These are phyloP conservation scores for Eragrostis curvula DNA, from an alignment of 176 grass and related monocot genomes.

Conservation along the genomic window DNA sequence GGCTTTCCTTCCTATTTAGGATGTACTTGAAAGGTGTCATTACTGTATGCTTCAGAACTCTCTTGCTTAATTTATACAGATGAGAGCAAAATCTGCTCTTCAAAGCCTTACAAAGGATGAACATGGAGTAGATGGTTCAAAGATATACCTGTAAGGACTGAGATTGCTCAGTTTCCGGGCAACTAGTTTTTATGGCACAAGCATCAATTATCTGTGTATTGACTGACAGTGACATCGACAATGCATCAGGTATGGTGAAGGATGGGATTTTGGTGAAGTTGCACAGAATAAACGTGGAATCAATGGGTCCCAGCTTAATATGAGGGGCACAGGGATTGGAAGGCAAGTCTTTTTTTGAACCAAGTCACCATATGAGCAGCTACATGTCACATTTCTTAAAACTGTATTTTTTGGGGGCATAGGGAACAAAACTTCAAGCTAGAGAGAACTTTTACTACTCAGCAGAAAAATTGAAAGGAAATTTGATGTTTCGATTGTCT, in stretches of 20 bases:
- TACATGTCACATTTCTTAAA: not conserved
- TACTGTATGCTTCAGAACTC: constrained; percentile 24
- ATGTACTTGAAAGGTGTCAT: not conserved
- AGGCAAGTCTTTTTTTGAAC: constrained; percentile 56
- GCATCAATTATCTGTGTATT: not conserved
- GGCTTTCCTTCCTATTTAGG: not conserved
- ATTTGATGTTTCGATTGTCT: not conserved
- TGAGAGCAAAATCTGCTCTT: constrained; percentile 80
- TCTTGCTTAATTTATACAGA: constrained; percentile 54
- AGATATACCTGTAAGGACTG: constrained; percentile 82
- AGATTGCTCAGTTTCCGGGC: constrained; percentile 26
- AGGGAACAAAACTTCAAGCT: not conserved
- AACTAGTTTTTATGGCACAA: constrained; percentile 22
- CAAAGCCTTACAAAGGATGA: constrained; percentile 67
- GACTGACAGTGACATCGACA: constrained; percentile 17
- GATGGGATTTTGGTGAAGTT: constrained; percentile 96
- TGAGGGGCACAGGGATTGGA: constrained; percentile 77
- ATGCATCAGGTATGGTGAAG: constrained; percentile 85
- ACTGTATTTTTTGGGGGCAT: not conserved
- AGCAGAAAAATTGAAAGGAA: not conserved
- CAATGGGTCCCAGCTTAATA: constrained; percentile 94
- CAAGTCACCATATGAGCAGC: not conserved
- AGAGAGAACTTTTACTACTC: constrained; percentile 10
- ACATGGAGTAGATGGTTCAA: constrained; percentile 88
- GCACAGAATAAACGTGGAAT: constrained; percentile 81